Evolutionary conservation across 2,329 filamentous ascomycete genomes (phyloP).

Genomic region (Diaporthe caulivora): DNA sequence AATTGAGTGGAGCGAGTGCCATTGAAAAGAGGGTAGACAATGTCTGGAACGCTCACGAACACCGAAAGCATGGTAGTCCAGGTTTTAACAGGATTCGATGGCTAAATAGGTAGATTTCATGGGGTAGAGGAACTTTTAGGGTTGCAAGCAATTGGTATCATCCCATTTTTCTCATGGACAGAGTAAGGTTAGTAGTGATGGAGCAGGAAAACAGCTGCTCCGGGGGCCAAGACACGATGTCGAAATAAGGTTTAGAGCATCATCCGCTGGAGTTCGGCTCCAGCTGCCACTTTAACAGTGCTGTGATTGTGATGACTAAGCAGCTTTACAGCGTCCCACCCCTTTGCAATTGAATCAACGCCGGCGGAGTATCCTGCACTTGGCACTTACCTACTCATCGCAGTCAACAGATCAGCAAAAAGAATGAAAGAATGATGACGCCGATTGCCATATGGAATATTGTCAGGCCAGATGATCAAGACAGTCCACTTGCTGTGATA

Average conservation of each 20-base stretch:
- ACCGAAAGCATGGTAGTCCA: neutral
- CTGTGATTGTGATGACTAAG: neutral
- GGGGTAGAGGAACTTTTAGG: too few species aligned
- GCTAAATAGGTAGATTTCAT: neutral
- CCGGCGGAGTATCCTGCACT: neutral
- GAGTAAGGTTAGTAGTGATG: too few species aligned
- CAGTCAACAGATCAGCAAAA: neutral
- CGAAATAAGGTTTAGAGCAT: conserved; percentile 20
- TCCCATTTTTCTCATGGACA: too few species aligned
- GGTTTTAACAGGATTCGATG: neutral
- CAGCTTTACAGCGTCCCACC: neutral
- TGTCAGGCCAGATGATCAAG: neutral
- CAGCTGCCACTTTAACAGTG: neutral
- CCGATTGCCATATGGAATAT: neutral
- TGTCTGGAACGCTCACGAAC: neutral
- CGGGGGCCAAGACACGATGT: neutral
- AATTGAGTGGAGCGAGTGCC: neutral
- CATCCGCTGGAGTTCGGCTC: conserved; percentile 10
- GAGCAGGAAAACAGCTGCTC: too few species aligned
- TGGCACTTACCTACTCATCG: neutral
- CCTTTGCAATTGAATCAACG: too few species aligned
- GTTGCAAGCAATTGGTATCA: too few species aligned
- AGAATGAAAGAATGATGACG: neutral
- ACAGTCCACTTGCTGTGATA: neutral
- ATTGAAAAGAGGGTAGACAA: neutral